phyloP scores from a whole-genome alignment of 2,329 filamentous ascomycete species.

The Alternaria brassicae region DNA sequence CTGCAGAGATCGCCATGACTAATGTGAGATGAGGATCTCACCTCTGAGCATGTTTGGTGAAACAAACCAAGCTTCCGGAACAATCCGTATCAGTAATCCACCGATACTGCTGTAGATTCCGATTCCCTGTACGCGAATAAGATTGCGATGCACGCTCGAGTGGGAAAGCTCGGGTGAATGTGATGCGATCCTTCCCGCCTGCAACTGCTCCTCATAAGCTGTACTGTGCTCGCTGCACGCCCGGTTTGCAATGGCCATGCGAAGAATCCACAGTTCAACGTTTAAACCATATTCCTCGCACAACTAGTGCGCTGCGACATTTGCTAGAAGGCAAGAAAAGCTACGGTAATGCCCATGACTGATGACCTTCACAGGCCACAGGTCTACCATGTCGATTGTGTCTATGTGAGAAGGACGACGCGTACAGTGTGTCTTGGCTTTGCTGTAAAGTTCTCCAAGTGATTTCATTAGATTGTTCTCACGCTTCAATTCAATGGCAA shows the following conservation, averaged over 20 bases:
- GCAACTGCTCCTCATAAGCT: not conserved
- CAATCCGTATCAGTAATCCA: not conserved
- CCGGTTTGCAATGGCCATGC: not conserved
- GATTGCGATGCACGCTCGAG: not conserved
- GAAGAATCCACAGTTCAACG: not conserved
- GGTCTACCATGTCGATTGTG: not conserved
- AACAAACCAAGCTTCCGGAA: not conserved
- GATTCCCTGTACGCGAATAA: not conserved
- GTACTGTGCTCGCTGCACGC: not conserved
- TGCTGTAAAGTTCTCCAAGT: not conserved
- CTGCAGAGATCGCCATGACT: not conserved
- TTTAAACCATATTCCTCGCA: fast-evolving
- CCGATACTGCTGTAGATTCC: not conserved
- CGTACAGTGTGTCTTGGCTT: not conserved
- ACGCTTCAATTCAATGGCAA: not conserved
- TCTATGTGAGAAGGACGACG: not conserved
- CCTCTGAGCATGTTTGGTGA: not conserved
- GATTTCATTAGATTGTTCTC: not conserved
- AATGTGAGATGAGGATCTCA: not conserved
- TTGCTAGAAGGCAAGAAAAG: not conserved
- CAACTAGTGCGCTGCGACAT: not conserved
- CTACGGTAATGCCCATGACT: not conserved
- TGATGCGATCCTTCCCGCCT: not conserved
- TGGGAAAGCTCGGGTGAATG: not conserved
- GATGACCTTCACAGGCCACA: not conserved